Percentiles rank a stretch among this genome's conserved stretches.
These are phyloP conservation scores for Penicillium sp. DNA, from an alignment of 2,329 filamentous ascomycete genomes.

Conservation along the genomic window DNA sequence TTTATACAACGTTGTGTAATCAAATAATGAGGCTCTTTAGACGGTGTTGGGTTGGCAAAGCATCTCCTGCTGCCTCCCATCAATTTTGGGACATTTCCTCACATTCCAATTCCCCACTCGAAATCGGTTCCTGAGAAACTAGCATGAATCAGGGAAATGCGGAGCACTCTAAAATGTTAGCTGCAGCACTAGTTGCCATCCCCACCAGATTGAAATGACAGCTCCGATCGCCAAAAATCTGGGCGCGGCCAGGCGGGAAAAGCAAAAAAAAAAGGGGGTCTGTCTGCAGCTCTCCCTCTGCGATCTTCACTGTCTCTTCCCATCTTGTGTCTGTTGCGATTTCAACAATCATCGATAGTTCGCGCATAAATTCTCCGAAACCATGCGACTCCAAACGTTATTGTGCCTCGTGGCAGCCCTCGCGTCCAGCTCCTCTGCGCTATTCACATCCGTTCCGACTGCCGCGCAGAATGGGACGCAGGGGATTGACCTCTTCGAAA, in stretches of 20 bases:
- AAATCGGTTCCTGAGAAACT: not conserved
- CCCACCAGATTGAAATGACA: not conserved
- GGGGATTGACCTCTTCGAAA: conserved; percentile 15
- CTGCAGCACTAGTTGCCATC: not conserved
- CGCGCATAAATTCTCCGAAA: conserved; percentile 1
- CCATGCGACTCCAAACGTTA: not conserved
- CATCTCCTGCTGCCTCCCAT: no score
- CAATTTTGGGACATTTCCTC: no score
- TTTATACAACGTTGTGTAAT: no score
- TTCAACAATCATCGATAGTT: not conserved
- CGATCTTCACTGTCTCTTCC: not conserved
- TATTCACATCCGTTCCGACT: not conserved
- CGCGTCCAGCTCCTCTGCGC: not conserved
- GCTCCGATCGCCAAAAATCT: not conserved
- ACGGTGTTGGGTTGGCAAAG: no score
- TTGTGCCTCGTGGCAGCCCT: not conserved
- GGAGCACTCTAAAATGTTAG: not conserved
- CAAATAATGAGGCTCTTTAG: no score
- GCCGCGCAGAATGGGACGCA: not conserved
- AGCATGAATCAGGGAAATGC: not conserved
- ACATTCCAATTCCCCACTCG: not conserved
- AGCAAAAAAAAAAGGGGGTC: not conserved
- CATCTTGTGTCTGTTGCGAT: not conserved
- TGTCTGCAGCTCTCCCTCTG: not conserved
- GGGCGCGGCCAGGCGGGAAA: no score